Base-by-base conservation (phyloP, 1,284 basidiomycete species). In the Singerocomus inundabilis region DNA sequence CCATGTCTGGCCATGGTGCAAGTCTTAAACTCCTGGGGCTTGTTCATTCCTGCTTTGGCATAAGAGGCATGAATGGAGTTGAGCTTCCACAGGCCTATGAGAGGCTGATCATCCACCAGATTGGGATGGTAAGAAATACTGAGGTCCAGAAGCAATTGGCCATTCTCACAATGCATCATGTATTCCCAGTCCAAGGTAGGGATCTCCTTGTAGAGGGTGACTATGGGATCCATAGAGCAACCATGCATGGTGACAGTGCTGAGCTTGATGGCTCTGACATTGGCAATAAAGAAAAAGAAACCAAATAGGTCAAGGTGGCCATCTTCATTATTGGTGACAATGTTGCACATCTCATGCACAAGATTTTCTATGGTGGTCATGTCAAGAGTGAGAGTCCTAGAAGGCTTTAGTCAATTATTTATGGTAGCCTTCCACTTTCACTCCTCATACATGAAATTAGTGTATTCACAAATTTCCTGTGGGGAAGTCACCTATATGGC, bases 241-340 rank as follows among this genome's bases (percentile, higher is more conserved):
- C 5, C 10, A 11, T 44, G 31, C 8, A 46, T 30, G 44, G 46
- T 40, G 21, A 53, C 53, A 0, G 58, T 57, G 1, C 37, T 13
- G 0, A 61, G 47, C 31, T 63, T 62, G 48, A 63, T 63, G 0
- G 49, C 49, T 16, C 57, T 56, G 1, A 37, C 43, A 4, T 63
- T 36, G 0, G 61, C 11, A 0, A 41, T 43, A 18, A 63, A 62
- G 21, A 61, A 63, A 6, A 63, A 63, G 1, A 49, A 62, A 0
- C 58, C 56, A 58, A 42, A 61, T 15, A 51, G n/a, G n/a, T n/a
- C n/a, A n/a, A n/a, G n/a, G n/a, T n/a, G n/a, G n/a, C n/a, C n/a
- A n/a, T n/a, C n/a, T n/a, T n/a, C n/a, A n/a, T n/a, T n/a, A n/a
- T n/a, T n/a, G n/a, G n/a, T n/a, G n/a, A n/a, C n/a, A n/a, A n/a